Evolutionary conservation across 148 eudicot species (phyloP), one percentile per base, ranked within the genome.

Genomic region (Chenopodium quinoa): DNA sequence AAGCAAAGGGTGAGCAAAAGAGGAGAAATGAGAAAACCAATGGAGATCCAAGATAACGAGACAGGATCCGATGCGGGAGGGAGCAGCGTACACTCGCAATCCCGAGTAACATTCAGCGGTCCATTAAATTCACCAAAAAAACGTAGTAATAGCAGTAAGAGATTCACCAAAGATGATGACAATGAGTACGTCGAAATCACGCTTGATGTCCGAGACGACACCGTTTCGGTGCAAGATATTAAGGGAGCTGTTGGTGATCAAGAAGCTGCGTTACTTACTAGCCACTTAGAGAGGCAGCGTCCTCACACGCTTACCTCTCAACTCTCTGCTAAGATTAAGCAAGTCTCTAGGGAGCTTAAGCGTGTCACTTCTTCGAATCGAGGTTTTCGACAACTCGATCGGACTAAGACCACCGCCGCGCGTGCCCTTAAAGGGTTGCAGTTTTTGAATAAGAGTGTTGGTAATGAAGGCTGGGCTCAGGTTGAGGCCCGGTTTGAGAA

Each of bases 161-260:
- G 52, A 8, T 84, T 83, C 0, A 70, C 72, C 40, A 29, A 29
- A 8, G 70, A 85, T 9, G 82, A 73, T 75, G 76, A 75, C 32
- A 68, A 86, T 25, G 81, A 76, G 9, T 88, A 87, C 80, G 91
- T 89, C 9, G 91, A 88, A 37, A 88, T 89, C 32, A 89, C 91
- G 4, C 88, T 89, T 0, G 91, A 89, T 63, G 87, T 89, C 0
- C 86, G 83, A 9, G 91, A 89, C 85, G 91, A 89, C 85, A 50
- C 79, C 71, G 90, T 89, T 17, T 82, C 86, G 20, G 88, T 89
- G 10, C 91, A 89, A 20, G 88, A 84, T 50, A 88, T 89, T 4
- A 81, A 78, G 9, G 90, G 90, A 0, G 89, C 87, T 0, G 88
- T 84, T 0, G 87, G 86, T n/a, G 85, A 89, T 14, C 85, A 81